Conservation (phyloP, 768 basidiomycete species). For the Crepidotus variabilis region DNA sequence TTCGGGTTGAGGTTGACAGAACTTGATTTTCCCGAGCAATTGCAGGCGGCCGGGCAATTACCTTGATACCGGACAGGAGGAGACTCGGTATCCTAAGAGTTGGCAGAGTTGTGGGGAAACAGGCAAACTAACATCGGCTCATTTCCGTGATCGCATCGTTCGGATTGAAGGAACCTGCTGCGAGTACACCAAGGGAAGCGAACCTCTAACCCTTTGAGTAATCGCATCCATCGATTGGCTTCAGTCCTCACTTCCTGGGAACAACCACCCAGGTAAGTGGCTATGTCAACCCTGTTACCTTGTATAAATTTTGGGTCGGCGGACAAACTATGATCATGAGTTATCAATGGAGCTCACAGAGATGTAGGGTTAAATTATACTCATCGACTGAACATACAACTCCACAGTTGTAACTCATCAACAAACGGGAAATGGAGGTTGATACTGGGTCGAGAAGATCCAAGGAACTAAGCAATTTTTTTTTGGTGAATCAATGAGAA, state of each 20-base stretch:
- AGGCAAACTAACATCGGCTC: background rate
- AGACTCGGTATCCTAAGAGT: constrained; percentile 1
- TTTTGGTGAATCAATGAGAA: background rate
- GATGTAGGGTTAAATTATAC: background rate
- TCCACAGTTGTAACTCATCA: background rate
- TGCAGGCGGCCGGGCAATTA: constrained; percentile 4
- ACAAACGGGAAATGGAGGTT: background rate
- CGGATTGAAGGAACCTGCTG: background rate
- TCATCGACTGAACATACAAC: background rate
- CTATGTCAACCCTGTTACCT: background rate
- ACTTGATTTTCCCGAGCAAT: constrained; percentile 1
- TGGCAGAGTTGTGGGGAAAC: background rate
- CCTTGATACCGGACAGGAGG: constrained; percentile 1
- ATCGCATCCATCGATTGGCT: background rate
- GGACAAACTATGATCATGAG: background rate
- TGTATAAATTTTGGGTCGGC: background rate
- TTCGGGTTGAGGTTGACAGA: background rate
- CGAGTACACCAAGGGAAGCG: background rate
- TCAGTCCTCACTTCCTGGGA: background rate
- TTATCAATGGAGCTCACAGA: background rate
- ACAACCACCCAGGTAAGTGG: background rate
- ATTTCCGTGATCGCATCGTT: background rate
- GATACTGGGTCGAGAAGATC: background rate
- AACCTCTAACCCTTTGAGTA: background rate
- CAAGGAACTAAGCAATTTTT: background rate